Conservation (phyloP, 345 rosid species). For the Brassica cretica region DNA sequence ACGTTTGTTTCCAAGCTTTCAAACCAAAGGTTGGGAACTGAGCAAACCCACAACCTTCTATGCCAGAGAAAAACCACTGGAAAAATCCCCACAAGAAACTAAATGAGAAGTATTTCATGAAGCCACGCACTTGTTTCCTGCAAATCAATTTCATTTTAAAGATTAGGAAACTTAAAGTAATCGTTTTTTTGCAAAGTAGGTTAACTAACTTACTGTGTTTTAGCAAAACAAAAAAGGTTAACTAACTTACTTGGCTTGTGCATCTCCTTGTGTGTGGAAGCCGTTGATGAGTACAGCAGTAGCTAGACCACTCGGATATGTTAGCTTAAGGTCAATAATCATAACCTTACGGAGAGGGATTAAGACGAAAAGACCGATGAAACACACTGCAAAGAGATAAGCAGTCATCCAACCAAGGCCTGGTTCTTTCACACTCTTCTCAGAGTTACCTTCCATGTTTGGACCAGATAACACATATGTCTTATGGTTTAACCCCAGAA, state of each 20-base stretch:
- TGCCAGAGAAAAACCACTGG: conserved; percentile 85
- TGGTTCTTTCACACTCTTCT: conserved; percentile 68
- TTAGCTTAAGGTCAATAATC: conserved; percentile 80
- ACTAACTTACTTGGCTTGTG: conserved; percentile 57
- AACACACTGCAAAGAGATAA: conserved; percentile 80
- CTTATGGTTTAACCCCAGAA: conserved; percentile 75
- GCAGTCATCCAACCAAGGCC: conserved; percentile 94
- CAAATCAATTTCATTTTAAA: background rate
- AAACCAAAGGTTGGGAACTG: conserved; percentile 88
- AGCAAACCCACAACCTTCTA: conserved; percentile 69
- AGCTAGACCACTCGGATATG: conserved; percentile 91
- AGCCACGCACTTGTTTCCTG: conserved; percentile 82
- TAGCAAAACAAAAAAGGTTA: background rate
- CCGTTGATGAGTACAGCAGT: conserved; percentile 98
- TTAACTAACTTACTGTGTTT: too few relatives aligned
- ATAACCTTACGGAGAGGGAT: conserved; percentile 90
- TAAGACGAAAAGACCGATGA: conserved; percentile 87
- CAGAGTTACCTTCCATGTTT: conserved; percentile 66
- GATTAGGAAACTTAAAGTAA: conserved; percentile 1
- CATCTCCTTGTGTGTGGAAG: conserved; percentile 80
- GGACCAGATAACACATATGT: conserved; percentile 82
- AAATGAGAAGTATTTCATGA: conserved; percentile 68
- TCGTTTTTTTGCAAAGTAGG: background rate
- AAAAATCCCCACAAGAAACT: conserved; percentile 93
- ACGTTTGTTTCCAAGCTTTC: conserved; percentile 88